Evolutionary conservation across 768 basidiomycete species (phyloP).

Genomic region (Lactifluus subvellereus): DNA sequence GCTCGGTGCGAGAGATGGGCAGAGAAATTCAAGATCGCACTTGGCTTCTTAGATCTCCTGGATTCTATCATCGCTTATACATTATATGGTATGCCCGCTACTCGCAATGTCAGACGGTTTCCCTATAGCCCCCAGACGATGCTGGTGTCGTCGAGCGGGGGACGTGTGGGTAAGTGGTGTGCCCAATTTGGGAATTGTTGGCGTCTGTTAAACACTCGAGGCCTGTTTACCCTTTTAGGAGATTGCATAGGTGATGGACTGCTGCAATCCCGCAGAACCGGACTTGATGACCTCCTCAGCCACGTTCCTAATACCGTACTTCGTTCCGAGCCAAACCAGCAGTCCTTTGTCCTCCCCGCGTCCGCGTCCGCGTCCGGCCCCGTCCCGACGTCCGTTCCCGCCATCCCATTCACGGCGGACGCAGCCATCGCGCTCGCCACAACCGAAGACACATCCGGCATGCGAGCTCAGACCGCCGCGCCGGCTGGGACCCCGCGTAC

Average conservation of each 20-base stretch:
- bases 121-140: background rate
- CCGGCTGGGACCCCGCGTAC: background rate
- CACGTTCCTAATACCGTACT: slow-evolving; percentile 12
- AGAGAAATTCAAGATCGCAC: background rate
- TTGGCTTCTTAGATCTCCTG: background rate
- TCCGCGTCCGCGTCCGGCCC: background rate
- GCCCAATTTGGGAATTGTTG: background rate
- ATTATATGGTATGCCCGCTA: slow-evolving; percentile 1
- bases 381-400: background rate
- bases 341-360: slow-evolving; percentile 6
- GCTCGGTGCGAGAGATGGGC: background rate
- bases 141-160: background rate
- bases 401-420: background rate
- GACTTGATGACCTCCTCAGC: slow-evolving; percentile 7
- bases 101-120: background rate
- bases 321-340: background rate
- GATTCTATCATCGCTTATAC: background rate
- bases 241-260: slow-evolving; percentile 1
- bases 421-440: background rate
- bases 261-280: background rate
- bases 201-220: slow-evolving; percentile 11
- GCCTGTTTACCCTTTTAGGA: slow-evolving; percentile 1
- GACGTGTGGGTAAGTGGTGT: background rate
- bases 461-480: background rate
- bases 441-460: background rate